Conservation (phyloP, 805 yeast genomes). For the Monosporozyma aerobia region DNA sequence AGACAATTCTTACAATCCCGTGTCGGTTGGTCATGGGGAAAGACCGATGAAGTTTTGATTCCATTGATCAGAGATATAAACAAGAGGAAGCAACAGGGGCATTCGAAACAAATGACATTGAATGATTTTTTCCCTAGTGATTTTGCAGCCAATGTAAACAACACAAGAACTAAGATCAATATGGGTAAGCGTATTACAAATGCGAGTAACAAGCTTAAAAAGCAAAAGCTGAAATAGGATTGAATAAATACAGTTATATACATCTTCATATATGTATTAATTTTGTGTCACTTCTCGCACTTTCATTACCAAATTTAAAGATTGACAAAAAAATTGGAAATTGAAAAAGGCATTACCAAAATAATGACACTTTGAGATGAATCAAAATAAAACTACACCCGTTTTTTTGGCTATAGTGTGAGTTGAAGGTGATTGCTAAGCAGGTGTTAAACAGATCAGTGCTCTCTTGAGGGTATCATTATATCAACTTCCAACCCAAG, state of each 20-base stretch:
- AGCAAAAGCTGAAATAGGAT: conserved; percentile 6
- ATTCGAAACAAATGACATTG: conserved; percentile 43
- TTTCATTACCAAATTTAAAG: background rate
- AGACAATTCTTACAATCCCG: conserved; percentile 58
- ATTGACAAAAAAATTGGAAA: background rate
- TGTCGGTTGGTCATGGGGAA: conserved; percentile 71
- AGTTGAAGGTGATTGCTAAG: background rate
- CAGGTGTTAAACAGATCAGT: background rate
- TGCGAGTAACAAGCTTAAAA: conserved; percentile 44
- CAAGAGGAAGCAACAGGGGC: conserved; percentile 42
- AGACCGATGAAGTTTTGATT: conserved; percentile 71
- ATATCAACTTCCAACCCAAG: too few relatives aligned
- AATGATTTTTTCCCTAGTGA: conserved; percentile 64
- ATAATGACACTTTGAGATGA: background rate
- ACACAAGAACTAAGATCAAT: conserved; percentile 31
- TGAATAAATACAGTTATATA: background rate
- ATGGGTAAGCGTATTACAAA: conserved; percentile 53
- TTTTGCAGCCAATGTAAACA: conserved; percentile 30
- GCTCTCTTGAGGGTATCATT: too few relatives aligned
- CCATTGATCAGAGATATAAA: conserved; percentile 81
- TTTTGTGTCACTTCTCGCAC: background rate
- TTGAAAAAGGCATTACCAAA: background rate
- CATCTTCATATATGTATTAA: background rate
- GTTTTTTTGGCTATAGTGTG: background rate
- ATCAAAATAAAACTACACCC: background rate